Evolutionary conservation across 257 asterid genomes (phyloP).

Genomic region (Ilex asprella): DNA sequence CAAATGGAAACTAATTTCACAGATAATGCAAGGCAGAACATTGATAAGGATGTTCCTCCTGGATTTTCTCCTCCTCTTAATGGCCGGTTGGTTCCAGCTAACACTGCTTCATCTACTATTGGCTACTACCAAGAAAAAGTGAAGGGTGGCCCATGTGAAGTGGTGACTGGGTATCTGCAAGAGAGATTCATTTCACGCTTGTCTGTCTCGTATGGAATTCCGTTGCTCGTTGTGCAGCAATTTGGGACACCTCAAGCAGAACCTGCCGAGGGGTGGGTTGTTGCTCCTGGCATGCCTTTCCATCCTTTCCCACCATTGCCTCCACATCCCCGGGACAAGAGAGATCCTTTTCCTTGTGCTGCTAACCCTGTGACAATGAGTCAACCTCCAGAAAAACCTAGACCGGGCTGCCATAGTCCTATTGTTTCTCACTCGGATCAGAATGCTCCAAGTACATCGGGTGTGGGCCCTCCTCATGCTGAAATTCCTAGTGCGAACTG

Average conservation of each 20-base stretch:
- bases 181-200: conserved; percentile 47
- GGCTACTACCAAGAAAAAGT: conserved; percentile 19
- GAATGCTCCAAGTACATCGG: conserved; percentile 32
- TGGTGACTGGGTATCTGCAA: conserved; percentile 39
- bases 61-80: conserved; percentile 43
- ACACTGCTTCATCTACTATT: conserved; percentile 27
- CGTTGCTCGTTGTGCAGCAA: conserved; percentile 40
- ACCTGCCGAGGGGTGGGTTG: conserved; percentile 35
- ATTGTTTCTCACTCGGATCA: conserved; percentile 21
- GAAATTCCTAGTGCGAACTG: conserved; percentile 14
- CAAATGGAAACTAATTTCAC: conserved; percentile 20
- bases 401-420: conserved; percentile 19
- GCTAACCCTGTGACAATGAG: conserved; percentile 18
- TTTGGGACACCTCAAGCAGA: conserved; percentile 34
- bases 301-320: conserved; percentile 87
- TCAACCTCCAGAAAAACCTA: conserved; percentile 32
- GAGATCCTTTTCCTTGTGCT: conserved; percentile 13
- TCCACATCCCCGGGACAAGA: conserved; percentile 30
- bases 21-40: conserved; percentile 20
- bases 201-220: conserved; percentile 68
- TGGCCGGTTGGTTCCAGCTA: conserved; percentile 23
- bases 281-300: conserved; percentile 73
- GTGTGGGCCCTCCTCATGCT: conserved; percentile 15
- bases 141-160: conserved; percentile 28
- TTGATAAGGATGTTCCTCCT: conserved; percentile 61